These are phyloP conservation scores for Sporothrix brasiliensis DNA, from an alignment of 2,329 filamentous ascomycete genomes.

Conservation along the genomic window DNA sequence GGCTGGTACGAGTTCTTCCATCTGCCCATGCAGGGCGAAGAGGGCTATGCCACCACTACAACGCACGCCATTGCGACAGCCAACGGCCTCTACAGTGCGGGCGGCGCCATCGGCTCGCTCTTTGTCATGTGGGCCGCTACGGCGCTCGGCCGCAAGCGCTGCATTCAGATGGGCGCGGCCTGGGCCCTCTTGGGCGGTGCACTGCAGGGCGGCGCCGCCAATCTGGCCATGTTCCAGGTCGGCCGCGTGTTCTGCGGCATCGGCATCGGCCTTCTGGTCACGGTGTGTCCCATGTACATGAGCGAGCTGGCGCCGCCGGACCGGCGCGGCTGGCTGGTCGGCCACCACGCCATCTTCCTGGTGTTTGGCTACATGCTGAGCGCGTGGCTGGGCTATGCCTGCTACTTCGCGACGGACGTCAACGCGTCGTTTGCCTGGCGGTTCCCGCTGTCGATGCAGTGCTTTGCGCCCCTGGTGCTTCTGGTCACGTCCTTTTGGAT, in stretches of 20 bases:
- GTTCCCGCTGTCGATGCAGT: conserved; percentile 49
- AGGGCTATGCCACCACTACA: conserved; percentile 51
- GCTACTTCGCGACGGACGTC: conserved; percentile 45
- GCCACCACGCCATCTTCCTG: conserved; percentile 51
- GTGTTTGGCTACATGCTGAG: conserved; percentile 53
- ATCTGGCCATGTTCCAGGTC: conserved; percentile 50
- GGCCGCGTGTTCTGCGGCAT: conserved; percentile 49
- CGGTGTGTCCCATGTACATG: conserved; percentile 51
- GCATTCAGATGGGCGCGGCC: conserved; percentile 51
- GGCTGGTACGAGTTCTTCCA: conserved; percentile 56
- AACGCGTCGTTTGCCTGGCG: conserved; percentile 50
- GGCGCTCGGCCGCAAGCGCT: conserved; percentile 49
- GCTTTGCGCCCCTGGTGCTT: conserved; percentile 42
- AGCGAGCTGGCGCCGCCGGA: conserved; percentile 48
- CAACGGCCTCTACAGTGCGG: conserved; percentile 41
- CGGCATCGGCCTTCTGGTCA: conserved; percentile 49
- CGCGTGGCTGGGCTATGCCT: conserved; percentile 50
- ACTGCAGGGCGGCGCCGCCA: conserved; percentile 51
- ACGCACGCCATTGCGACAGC: conserved; percentile 52
- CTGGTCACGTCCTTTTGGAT: conserved; percentile 48
- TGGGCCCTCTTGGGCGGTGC: conserved; percentile 51
- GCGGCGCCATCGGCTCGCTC: conserved; percentile 51
- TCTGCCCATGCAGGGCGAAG: conserved; percentile 48
- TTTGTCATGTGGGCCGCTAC: conserved; percentile 56
- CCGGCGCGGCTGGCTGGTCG: conserved; percentile 50